A percentile compares a stretch with the other conserved stretches of the same genome.
phyloP scores from a whole-genome alignment of 257 asterid genomes.

The Solanum neorickii region DNA sequence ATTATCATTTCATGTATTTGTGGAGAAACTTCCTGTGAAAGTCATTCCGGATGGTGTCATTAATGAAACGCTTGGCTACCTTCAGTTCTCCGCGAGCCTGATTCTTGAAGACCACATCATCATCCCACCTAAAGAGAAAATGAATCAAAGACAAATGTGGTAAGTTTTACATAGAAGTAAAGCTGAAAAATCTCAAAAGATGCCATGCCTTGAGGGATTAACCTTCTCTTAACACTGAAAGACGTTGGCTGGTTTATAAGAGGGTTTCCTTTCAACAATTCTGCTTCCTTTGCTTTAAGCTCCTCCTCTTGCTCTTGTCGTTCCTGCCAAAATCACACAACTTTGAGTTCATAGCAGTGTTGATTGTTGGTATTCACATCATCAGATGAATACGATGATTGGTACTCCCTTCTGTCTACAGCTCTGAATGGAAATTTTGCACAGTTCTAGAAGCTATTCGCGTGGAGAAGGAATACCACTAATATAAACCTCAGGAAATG shows the following conservation, averaged over 20 bases:
- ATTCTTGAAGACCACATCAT: slow-evolving; percentile 95
- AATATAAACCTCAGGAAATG: neutral
- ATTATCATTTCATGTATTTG: slow-evolving; percentile 47
- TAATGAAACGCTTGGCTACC: slow-evolving; percentile 67
- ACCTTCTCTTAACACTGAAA: slow-evolving; percentile 83
- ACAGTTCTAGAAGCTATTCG: neutral
- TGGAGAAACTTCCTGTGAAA: slow-evolving; percentile 74
- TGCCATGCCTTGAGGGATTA: neutral
- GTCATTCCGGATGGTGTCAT: slow-evolving; percentile 87
- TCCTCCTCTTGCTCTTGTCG: slow-evolving; percentile 58
- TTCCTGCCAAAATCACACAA: slow-evolving; percentile 38
- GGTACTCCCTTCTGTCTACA: neutral
- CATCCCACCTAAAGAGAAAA: slow-evolving; percentile 68
- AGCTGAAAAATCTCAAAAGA: neutral
- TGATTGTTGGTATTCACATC: neutral
- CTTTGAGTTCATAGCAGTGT: neutral
- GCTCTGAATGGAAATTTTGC: neutral
- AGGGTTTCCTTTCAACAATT: slow-evolving; percentile 75
- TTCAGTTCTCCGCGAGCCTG: slow-evolving; percentile 88
- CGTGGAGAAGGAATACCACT: neutral
- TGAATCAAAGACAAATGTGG: neutral
- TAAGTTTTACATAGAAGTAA: neutral
- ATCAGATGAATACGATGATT: neutral
- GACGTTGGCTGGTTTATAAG: slow-evolving; percentile 60
- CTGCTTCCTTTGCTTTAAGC: slow-evolving; percentile 78